Percentiles rank a stretch among this genome's conserved stretches.
These are phyloP conservation scores for Colletotrichum phormii DNA, from an alignment of 2,329 filamentous ascomycete species.

Conservation along the genomic window DNA sequence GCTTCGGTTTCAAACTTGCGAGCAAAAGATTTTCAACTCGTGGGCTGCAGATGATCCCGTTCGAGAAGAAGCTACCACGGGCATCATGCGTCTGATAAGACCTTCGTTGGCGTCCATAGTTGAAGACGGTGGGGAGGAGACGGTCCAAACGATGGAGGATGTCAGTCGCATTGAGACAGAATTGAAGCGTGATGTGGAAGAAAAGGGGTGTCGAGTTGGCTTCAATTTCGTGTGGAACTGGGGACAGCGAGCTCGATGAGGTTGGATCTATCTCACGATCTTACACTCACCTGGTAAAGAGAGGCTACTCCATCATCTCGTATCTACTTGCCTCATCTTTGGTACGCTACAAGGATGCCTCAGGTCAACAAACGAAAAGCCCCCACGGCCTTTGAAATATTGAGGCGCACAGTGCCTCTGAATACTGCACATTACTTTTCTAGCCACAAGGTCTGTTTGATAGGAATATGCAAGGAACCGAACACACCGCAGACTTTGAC, in stretches of 20 bases:
- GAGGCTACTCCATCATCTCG: neutral
- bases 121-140: slow-evolving; percentile 18
- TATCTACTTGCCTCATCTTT: neutral
- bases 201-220: slow-evolving; percentile 11
- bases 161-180: slow-evolving; percentile 12
- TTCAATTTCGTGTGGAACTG: slow-evolving; percentile 19
- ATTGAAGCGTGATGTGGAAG: slow-evolving; percentile 5
- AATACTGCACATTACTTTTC: too few relatives aligned
- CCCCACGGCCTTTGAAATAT: too few relatives aligned
- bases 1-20: slow-evolving; percentile 4
- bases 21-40: slow-evolving; percentile 21
- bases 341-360: too few relatives aligned
- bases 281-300: neutral
- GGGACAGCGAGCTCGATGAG: slow-evolving; percentile 11
- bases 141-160: slow-evolving; percentile 22
- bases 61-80: neutral
- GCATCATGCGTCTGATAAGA: neutral
- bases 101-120: slow-evolving; percentile 15
- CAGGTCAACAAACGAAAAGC: too few relatives aligned
- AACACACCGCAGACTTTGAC: too few relatives aligned
- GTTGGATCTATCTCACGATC: too few relatives aligned
- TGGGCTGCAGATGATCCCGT: slow-evolving; percentile 24
- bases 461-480: too few relatives aligned
- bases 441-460: too few relatives aligned
- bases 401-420: too few relatives aligned